Evolutionary conservation across 805 yeast genomes (phyloP).

Genomic region (Zygoascus biomembranicola): DNA sequence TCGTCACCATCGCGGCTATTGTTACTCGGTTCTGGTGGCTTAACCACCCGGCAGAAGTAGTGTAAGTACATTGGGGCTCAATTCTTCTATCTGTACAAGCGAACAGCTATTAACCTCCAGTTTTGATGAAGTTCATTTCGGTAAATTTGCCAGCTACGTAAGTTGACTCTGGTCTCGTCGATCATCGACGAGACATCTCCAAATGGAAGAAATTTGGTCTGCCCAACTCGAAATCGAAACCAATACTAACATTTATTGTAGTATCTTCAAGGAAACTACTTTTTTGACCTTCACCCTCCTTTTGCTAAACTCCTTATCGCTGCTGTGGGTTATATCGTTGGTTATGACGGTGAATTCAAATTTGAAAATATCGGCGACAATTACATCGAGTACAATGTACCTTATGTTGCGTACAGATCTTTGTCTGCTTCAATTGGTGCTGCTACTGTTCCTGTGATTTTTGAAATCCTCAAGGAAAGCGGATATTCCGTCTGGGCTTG

Average conservation of each 20-base stretch:
- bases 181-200: not conserved
- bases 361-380: constrained; percentile 84
- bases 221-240: no score
- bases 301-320: constrained; percentile 93
- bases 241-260: constrained; percentile 8
- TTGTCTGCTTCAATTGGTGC: constrained; percentile 77
- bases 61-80: constrained; percentile 23
- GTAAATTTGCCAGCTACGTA: constrained; percentile 32
- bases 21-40: constrained; percentile 68
- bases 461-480: constrained; percentile 76
- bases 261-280: constrained; percentile 82
- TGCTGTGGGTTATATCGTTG: constrained; percentile 76
- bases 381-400: constrained; percentile 71
- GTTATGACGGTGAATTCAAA: constrained; percentile 87
- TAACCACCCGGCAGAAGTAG: constrained; percentile 64
- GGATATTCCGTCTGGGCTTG: constrained; percentile 74
- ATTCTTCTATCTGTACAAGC: not conserved
- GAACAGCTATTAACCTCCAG: not conserved
- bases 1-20: constrained; percentile 63
- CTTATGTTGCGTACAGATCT: constrained; percentile 75
- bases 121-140: constrained; percentile 41
- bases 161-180: no score
- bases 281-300: constrained; percentile 97
- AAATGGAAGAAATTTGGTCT: constrained; percentile 5
- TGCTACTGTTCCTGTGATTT: constrained; percentile 74